These are phyloP conservation scores for Calonectria ilicicola DNA, from an alignment of 2,329 filamentous ascomycete species.

Conservation along the genomic window DNA sequence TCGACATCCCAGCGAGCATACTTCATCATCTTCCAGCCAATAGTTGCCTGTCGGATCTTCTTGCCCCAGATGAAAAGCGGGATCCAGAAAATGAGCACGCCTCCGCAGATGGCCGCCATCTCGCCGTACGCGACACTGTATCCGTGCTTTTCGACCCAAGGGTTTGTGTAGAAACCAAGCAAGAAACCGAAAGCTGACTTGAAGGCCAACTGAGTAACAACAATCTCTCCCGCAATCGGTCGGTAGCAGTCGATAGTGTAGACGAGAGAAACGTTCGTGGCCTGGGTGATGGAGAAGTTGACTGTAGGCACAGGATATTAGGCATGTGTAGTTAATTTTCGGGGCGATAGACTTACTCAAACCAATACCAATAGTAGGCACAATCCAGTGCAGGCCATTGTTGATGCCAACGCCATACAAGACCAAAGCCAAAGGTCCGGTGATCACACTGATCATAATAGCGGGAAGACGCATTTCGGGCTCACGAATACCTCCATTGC, in stretches of 20 bases:
- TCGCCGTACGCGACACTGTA: conserved; percentile 62
- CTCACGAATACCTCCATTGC: conserved; percentile 52
- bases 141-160: conserved; percentile 61
- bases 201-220: conserved; percentile 53
- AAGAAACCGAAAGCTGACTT: conserved; percentile 68
- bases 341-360: conserved; percentile 52
- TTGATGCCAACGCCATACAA: conserved; percentile 32
- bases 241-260: conserved; percentile 36
- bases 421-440: conserved; percentile 18
- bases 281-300: conserved; percentile 33
- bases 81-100: conserved; percentile 58
- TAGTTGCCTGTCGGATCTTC: conserved; percentile 35
- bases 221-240: conserved; percentile 34
- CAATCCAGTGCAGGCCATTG: conserved; percentile 33
- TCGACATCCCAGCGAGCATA: conserved; percentile 28
- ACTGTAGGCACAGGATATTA: conserved; percentile 47
- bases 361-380: conserved; percentile 34
- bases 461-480: conserved; percentile 55
- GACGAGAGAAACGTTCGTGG: conserved; percentile 33
- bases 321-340: background rate
- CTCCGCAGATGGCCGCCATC: conserved; percentile 64
- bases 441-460: conserved; percentile 46
- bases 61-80: conserved; percentile 64
- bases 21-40: conserved; percentile 25
- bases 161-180: conserved; percentile 68